Base-by-base conservation (phyloP, 257 asterid species). In the Linaria vulgaris region DNA sequence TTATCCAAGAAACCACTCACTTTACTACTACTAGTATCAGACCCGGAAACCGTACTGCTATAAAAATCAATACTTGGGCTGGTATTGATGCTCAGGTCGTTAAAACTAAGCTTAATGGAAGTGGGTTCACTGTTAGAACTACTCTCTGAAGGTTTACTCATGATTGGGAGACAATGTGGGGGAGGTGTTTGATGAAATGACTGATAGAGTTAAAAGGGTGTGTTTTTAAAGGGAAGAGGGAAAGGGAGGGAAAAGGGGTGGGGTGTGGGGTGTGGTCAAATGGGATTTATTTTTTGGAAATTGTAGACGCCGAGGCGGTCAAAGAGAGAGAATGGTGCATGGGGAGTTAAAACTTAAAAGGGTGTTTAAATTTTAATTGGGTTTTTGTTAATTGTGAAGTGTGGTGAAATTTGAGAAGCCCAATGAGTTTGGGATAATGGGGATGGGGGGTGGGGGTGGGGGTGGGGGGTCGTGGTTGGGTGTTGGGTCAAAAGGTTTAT, bases 231-330 rank as follows among this genome's bases (percentile, higher is more conserved):
- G 79, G 57, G 27, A 51, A 3, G 30, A 12, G 41, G 59, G 34
- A 47, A 48, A 69, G 54, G 77, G 80, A 76, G 80, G 78, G 77
- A 70, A 80, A 51, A 62, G 31, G 64, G 24, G 54, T 5, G 41
- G 25, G 22, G 69, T 54, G 61, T 53, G 74, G 24, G 61, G 57
- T 72, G 41, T 59, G 84, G 95, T 91, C 89, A 84, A 86, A 79
- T 69, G 63, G 71, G 60, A 66, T 54, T 74, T n/a, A n/a, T n/a
- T 79, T 69, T 56, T 73, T 23, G 82, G 82, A 71, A 68, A 60
- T 67, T 72, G 77, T 80, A 41, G 82, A 69, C 54, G 86, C 72
- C 90, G 90, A 86, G 90, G 96, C 56, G 70, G 95, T 91, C 98
- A 88, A 85, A 84, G 82, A 53, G 67, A 66, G 60, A 59, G 51